A percentile compares a stretch with the other conserved stretches of the same genome.
These are phyloP conservation scores for Colletotrichum sp. DNA, from an alignment of 2,329 filamentous ascomycete species.

Conservation along the genomic window DNA sequence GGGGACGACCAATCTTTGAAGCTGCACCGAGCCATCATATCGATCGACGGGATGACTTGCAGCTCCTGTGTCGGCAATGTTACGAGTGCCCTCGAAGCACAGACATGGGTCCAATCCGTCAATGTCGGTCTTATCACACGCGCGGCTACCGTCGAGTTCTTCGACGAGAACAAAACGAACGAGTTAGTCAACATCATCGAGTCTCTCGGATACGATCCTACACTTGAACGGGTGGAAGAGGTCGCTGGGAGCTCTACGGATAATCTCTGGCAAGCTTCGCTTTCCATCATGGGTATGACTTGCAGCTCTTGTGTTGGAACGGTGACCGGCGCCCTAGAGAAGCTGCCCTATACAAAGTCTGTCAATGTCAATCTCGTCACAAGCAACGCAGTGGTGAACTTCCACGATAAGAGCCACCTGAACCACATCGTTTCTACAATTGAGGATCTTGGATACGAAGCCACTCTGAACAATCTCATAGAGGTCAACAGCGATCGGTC, in stretches of 20 bases:
- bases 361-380: slow-evolving; percentile 59
- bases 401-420: slow-evolving; percentile 28
- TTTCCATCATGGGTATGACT: slow-evolving; percentile 76
- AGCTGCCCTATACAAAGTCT: slow-evolving; percentile 54
- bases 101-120: slow-evolving; percentile 62
- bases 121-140: slow-evolving; percentile 71
- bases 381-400: slow-evolving; percentile 63
- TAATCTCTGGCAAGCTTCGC: slow-evolving; percentile 51
- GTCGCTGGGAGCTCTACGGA: slow-evolving; percentile 48
- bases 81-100: slow-evolving; percentile 61
- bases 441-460: slow-evolving; percentile 63
- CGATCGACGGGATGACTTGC: slow-evolving; percentile 77
- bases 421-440: slow-evolving; percentile 38
- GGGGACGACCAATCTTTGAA: slow-evolving; percentile 35
- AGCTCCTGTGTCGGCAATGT: slow-evolving; percentile 71
- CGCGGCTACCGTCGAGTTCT: slow-evolving; percentile 66
- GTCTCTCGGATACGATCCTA: slow-evolving; percentile 70
- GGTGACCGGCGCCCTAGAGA: slow-evolving; percentile 61
- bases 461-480: slow-evolving; percentile 50
- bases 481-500: slow-evolving; percentile 30
- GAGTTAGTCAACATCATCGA: slow-evolving; percentile 58
- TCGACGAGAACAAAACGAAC: slow-evolving; percentile 32
- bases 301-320: slow-evolving; percentile 72
- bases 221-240: slow-evolving; percentile 55
- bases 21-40: slow-evolving; percentile 46